Evolutionary conservation across 108 stramenopile genomes (phyloP).

Genomic region (Pseudonitzschia multiseries): DNA sequence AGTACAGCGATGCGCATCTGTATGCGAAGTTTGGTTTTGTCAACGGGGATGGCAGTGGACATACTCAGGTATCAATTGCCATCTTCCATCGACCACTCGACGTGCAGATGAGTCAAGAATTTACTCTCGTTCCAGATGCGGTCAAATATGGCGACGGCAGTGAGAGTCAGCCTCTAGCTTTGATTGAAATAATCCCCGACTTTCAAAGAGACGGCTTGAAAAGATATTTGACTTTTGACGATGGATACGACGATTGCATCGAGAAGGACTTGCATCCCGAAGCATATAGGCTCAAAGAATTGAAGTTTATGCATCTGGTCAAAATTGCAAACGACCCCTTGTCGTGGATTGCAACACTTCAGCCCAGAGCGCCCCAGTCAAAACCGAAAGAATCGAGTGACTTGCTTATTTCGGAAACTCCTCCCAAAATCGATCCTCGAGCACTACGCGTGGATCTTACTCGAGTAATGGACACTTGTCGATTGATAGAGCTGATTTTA

Average conservation of each 20-base stretch:
- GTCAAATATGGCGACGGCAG: neutral
- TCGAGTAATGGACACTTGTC: slow-evolving; percentile 64
- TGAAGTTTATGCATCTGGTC: slow-evolving; percentile 63
- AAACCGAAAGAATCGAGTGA: slow-evolving; percentile 12
- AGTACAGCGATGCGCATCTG: slow-evolving; percentile 74
- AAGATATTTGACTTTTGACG: slow-evolving; percentile 75
- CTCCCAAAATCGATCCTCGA: slow-evolving; percentile 32
- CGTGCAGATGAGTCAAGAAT: slow-evolving; percentile 59
- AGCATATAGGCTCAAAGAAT: slow-evolving; percentile 56
- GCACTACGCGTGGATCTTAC: slow-evolving; percentile 46
- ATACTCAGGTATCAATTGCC: slow-evolving; percentile 64
- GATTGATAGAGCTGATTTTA: slow-evolving; percentile 60
- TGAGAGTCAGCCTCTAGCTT: neutral
- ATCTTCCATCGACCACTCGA: slow-evolving; percentile 63
- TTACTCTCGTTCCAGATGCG: slow-evolving; percentile 46
- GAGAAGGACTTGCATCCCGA: slow-evolving; percentile 18
- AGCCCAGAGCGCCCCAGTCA: slow-evolving; percentile 39
- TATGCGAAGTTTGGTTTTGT: slow-evolving; percentile 84
- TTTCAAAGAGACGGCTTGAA: slow-evolving; percentile 53
- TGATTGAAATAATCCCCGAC: slow-evolving; percentile 6
- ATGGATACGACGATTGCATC: slow-evolving; percentile 75
- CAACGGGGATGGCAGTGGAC: slow-evolving; percentile 82
- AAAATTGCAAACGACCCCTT: slow-evolving; percentile 52
- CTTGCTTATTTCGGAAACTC: slow-evolving; percentile 7
- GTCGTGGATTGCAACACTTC: slow-evolving; percentile 49